A percentile compares a stretch with the other conserved stretches of the same genome.
These are phyloP conservation scores for Trichoderma sp. DNA, from an alignment of 2,329 filamentous ascomycete genomes.

Conservation along the genomic window DNA sequence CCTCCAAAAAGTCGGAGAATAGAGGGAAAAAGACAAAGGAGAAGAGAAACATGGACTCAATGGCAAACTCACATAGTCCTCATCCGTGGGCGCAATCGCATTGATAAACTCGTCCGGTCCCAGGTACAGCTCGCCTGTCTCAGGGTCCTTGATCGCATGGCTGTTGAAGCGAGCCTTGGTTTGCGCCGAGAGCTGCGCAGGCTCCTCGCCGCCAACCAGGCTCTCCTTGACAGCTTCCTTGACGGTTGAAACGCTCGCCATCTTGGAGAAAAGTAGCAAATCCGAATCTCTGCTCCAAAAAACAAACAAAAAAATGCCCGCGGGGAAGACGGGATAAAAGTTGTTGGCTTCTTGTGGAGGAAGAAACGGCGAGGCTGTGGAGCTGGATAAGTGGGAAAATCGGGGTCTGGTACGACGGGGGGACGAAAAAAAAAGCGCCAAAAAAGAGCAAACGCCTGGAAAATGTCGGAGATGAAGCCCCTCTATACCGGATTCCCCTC, in stretches of 20 bases:
- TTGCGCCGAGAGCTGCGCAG: conserved; percentile 67
- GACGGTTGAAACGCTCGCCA: conserved; percentile 48
- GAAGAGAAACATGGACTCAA: background rate
- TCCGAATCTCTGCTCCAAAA: background rate
- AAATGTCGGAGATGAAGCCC: conserved; percentile 18
- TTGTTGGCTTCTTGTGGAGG: conserved; percentile 19
- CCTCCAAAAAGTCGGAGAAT: background rate
- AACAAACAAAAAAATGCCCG: background rate
- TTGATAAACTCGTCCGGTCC: conserved; percentile 83
- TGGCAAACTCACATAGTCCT: conserved; percentile 78
- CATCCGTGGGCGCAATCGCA: conserved; percentile 78
- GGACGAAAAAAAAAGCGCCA: conserved; percentile 4
- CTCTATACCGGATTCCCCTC: conserved; percentile 7
- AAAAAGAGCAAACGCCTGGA: conserved; percentile 14
- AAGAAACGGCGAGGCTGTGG: conserved; percentile 16
- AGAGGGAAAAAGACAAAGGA: background rate
- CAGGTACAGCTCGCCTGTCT: conserved; percentile 76
- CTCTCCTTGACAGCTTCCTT: conserved; percentile 77
- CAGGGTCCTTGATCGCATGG: conserved; percentile 72
- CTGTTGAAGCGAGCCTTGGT: conserved; percentile 73
- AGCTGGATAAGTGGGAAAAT: conserved; percentile 16
- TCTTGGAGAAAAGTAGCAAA: conserved; percentile 22
- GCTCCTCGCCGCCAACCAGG: conserved; percentile 63
- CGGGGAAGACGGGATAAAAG: conserved; percentile 4
- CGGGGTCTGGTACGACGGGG: conserved; percentile 8